Conservation (phyloP, 768 basidiomycete genomes). For the Rhodotorula kratochvilovae region DNA sequence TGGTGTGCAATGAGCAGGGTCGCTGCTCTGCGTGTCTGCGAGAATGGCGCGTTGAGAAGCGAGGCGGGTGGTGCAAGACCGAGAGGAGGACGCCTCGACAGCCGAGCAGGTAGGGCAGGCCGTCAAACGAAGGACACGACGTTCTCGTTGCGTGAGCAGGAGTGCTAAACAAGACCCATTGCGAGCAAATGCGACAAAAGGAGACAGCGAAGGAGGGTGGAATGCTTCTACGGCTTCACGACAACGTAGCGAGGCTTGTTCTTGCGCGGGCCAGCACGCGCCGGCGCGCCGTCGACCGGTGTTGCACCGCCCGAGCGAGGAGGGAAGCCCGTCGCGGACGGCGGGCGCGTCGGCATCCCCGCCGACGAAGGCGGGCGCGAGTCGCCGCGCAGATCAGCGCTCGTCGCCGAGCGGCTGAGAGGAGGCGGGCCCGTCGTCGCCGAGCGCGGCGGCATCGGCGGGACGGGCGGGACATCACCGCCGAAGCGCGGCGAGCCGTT, state of each 20-base stretch:
- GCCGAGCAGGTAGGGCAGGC: too few species aligned
- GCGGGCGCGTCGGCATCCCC: too few species aligned
- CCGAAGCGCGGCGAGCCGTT: constrained; percentile 16
- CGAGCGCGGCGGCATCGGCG: constrained; percentile 21
- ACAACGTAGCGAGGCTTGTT: neutral
- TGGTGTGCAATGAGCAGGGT: too few species aligned
- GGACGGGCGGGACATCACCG: constrained; percentile 22
- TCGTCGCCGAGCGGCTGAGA: neutral
- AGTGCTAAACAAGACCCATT: neutral
- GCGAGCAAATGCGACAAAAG: neutral
- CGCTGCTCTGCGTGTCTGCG: too few species aligned
- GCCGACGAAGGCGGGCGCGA: neutral
- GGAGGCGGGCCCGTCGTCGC: neutral
- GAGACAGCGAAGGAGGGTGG: neutral
- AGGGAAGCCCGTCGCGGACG: neutral
- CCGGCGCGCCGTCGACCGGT: neutral
- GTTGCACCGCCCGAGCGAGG: neutral
- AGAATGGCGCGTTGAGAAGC: too few species aligned
- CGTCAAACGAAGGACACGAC: too few species aligned
- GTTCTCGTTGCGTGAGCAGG: too few species aligned
- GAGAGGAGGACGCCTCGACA: too few species aligned
- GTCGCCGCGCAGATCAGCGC: neutral
- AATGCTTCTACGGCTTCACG: neutral
- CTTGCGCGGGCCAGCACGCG: neutral
- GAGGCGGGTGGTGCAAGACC: too few species aligned